phyloP scores from a whole-genome alignment of 352 stramenopile species.

The Phytophthora colocasiae region DNA sequence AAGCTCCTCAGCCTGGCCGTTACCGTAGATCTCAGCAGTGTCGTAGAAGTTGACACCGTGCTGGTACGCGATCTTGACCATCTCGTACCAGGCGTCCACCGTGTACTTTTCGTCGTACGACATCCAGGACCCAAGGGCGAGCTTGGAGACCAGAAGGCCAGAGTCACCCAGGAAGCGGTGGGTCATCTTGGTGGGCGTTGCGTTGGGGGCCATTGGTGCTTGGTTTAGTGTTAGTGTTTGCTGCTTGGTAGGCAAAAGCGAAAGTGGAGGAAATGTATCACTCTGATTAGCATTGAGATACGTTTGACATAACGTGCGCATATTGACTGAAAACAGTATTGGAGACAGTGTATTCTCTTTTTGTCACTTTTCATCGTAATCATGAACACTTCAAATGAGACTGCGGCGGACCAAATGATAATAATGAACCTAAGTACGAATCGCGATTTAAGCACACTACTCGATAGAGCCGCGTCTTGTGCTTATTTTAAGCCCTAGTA shows the following conservation, averaged over 20 bases:
- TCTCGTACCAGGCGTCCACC: slow-evolving; percentile 5
- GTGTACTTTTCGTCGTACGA: no score
- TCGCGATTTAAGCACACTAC: no score
- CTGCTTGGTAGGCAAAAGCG: slow-evolving; percentile 3
- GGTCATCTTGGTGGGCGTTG: not conserved
- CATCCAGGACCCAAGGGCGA: no score
- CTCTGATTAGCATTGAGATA: not conserved
- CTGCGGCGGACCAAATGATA: no score
- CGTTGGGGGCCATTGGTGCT: slow-evolving; percentile 5
- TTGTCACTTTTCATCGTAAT: slow-evolving; percentile 4
- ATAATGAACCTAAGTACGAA: no score
- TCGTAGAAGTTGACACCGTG: slow-evolving; percentile 26
- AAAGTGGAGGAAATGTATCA: not conserved
- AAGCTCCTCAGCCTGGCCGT: not conserved
- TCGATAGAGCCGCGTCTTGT: no score
- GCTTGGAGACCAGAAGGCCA: no score
- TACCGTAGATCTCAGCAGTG: slow-evolving; percentile 10
- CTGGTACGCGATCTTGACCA: not conserved
- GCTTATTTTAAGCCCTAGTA: no score
- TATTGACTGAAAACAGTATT: not conserved
- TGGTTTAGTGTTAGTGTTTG: not conserved
- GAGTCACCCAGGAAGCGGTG: no score
- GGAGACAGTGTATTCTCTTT: not conserved
- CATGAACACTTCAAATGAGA: not conserved
- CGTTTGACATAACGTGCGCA: not conserved